Percentiles rank a stretch among this genome's conserved stretches.
Evolutionary conservation across 257 asterid species (phyloP).

Genomic region (Salvia splendens): DNA sequence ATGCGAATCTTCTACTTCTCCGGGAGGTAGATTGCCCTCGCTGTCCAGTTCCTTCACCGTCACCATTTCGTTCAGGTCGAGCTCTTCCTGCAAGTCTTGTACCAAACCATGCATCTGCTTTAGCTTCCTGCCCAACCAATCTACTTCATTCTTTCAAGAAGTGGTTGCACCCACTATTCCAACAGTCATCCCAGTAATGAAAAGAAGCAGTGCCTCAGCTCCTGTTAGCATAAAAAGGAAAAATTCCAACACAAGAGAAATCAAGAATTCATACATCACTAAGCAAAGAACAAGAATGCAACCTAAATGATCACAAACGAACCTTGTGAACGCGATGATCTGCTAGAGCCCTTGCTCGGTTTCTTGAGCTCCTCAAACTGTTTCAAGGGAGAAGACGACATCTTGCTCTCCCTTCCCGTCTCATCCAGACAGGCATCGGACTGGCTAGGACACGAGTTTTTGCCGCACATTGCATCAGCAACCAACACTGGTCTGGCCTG

Average conservation of each 20-base stretch:
- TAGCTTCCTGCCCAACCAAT: slow-evolving; percentile 49
- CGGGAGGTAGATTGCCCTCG: slow-evolving; percentile 35
- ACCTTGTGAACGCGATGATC: slow-evolving; percentile 44
- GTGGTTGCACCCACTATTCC: slow-evolving; percentile 53
- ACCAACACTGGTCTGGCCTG: slow-evolving; percentile 40
- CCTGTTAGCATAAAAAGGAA: slow-evolving; percentile 42
- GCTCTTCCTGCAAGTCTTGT: slow-evolving; percentile 68
- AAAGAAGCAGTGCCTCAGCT: slow-evolving; percentile 44
- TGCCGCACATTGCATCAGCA: slow-evolving; percentile 35
- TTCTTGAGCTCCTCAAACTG: slow-evolving; percentile 27
- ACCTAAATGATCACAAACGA: not conserved
- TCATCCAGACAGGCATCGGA: slow-evolving; percentile 29
- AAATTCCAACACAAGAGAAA: not conserved
- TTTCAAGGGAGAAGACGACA: slow-evolving; percentile 25
- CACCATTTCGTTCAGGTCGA: slow-evolving; percentile 60
- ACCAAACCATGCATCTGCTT: slow-evolving; percentile 53
- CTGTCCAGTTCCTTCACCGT: slow-evolving; percentile 52
- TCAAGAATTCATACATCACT: too few species aligned
- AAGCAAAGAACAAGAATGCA: too few species aligned
- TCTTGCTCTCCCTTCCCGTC: not conserved
- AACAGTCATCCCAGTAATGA: slow-evolving; percentile 55
- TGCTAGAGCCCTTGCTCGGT: not conserved
- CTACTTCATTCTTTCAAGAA: slow-evolving; percentile 47
- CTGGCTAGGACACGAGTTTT: slow-evolving; percentile 23
- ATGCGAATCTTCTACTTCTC: slow-evolving; percentile 28